Evolutionary conservation across 768 basidiomycete genomes (phyloP), one percentile per base, ranked within the genome.

Genomic region (Podaxis sp.): DNA sequence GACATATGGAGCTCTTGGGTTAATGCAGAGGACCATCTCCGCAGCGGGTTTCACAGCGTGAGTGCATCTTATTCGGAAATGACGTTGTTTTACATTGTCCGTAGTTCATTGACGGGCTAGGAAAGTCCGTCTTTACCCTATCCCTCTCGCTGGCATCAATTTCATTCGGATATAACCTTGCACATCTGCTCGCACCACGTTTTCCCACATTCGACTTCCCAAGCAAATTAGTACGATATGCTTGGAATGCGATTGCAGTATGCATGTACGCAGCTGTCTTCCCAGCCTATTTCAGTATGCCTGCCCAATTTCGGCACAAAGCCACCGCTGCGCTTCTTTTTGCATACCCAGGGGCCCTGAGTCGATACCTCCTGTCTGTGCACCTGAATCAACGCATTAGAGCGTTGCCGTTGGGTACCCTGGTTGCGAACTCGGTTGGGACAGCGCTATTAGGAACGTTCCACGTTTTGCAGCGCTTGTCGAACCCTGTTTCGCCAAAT

Each of bases 291-390:
- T 91, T 92, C 72, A 79, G 86, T 57, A 81, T 94, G 60, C 82
- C 93, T 9, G 71, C 77, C 22, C 71, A 72, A 52, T 93, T 83
- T 77, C 90, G 96, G 24, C 87, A 88, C 61, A 80, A 89, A 71
- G 93, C 88, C 25, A 93, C 92, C 27, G 90, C 96, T 57, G 90
- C 96, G 13, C 82, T 98, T 33, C 75, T 98, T 15, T 94, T 98
- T 73, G 86, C 90, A 15, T 96, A 90, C 67, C 94, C 95, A 15
- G 97, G 96, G 24, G 85, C 93, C 3, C 80, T 97, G 61, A 84
- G 89, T 8, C 89, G 97, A 63, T 98, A 93, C 72, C 63, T 87
- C 15, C 80, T 98, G 27, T 88, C 94, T 36, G 76, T 86, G 58
- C 68, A 74, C 53, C 81, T 98, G 64, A 99, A 98, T 73, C 75